Percentiles rank a stretch among this genome's conserved stretches.
phyloP scores from a whole-genome alignment of 805 yeast species.

The Komagataella pseudopastoris region DNA sequence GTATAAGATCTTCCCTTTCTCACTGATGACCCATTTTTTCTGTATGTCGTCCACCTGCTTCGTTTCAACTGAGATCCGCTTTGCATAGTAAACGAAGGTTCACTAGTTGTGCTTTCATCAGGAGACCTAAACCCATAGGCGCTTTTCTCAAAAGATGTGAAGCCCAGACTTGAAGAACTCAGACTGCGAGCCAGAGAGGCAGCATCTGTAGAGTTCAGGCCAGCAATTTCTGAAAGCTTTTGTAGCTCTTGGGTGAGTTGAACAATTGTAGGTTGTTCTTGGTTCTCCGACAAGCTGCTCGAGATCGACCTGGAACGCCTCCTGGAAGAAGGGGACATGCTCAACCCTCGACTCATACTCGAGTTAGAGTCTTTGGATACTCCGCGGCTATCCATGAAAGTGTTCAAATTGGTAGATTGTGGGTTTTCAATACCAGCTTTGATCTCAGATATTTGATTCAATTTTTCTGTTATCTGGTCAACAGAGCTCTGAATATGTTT shows the following conservation, averaged over 20 bases:
- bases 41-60: conserved; percentile 36
- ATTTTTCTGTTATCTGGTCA: conserved; percentile 31
- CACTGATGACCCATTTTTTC: conserved; percentile 17
- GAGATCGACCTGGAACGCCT: conserved; percentile 1
- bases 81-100: conserved; percentile 3
- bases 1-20: conserved; percentile 5
- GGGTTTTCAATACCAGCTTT: conserved; percentile 5
- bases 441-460: conserved; percentile 6
- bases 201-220: conserved; percentile 69
- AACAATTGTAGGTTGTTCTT: conserved; percentile 42
- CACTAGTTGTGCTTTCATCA: conserved; percentile 1
- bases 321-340: conserved; percentile 2
- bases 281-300: background rate
- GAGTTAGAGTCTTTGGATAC: conserved; percentile 1
- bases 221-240: conserved; percentile 61
- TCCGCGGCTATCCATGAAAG: conserved; percentile 13
- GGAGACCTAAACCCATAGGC: conserved; percentile 17
- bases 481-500: conserved; percentile 51
- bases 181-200: conserved; percentile 71
- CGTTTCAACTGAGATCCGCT: conserved; percentile 18
- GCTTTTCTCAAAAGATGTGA: conserved; percentile 33
- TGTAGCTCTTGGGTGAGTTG: conserved; percentile 68
- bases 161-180: conserved; percentile 55
- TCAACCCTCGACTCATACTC: conserved; percentile 3
- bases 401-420: conserved; percentile 7